Base-by-base conservation (phyloP, 2,329 filamentous ascomycete genomes). In the Alternaria gaisen region DNA sequence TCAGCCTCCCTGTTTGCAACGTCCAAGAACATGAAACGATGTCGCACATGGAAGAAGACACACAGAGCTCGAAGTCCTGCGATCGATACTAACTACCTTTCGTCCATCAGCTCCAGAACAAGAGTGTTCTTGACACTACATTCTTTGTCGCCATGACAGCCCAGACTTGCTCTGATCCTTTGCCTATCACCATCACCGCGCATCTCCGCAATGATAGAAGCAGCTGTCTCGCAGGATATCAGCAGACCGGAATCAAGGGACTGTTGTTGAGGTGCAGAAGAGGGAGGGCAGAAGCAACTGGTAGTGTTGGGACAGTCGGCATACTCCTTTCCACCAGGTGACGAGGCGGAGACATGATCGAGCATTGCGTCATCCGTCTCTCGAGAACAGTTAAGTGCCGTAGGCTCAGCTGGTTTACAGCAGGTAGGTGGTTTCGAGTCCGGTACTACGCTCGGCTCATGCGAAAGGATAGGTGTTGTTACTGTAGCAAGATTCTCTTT, bases 151-250 rank as follows among this genome's bases (percentile, higher is more conserved):
- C 65, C 63, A 14, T 28, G 43, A 48, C 69, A 72, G 14, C 70
- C 70, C 30, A 74, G 60, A 20, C 66, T 66, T 22, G 62, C 66
- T 26, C 67, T 66, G 24, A 68, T 60, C 3, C 63, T 56, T 9
- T 67, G 61, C 3, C 58, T 46, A 40, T 73, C 71, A 28, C 60
- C 65, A 24, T 73, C 67, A 5, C 71, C 70, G 32, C 70, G 68
- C 71, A 74, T 73, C 26, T 72, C 68, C 5, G 65, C 65, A 18
- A 74, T 73, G 18, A 74, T 72, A 3, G 64, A 67, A 18, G 71
- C 70, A 30, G 72, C 72, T 32, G 67, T 63, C 54, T 72, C 71
- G 52, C 72, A 74, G 1, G 72, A 73, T 18, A 72, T 74, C 22
- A 73, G 63, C 8, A 71, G 60, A 3, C 56, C 57, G 9, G 56